Conservation (phyloP, 2,329 filamentous ascomycete species). For the Helicocarpus griseus region DNA sequence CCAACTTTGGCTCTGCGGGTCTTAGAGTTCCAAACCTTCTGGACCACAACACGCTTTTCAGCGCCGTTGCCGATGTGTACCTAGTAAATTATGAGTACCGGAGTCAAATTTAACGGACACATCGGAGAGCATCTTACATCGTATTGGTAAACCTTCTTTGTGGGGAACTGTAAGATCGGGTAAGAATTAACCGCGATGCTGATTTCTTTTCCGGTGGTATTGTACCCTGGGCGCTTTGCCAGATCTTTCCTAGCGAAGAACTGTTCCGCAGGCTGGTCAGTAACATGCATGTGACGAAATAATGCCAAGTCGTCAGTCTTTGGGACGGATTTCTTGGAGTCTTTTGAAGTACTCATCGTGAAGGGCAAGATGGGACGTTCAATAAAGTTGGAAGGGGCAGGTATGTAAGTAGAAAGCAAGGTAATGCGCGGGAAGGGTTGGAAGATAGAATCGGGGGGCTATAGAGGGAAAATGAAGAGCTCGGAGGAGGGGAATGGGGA, state of each 20-base stretch:
- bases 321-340: background rate
- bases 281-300: conserved; percentile 8
- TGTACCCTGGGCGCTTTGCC: conserved; percentile 46
- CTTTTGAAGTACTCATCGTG: conserved; percentile 1
- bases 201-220: conserved; percentile 47
- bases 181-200: conserved; percentile 63
- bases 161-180: conserved; percentile 52
- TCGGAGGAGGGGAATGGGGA: conserved; percentile 5
- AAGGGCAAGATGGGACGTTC: background rate
- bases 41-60: conserved; percentile 57
- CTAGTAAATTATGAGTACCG: conserved; percentile 32
- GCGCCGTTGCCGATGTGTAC: conserved; percentile 54
- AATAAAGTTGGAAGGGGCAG: background rate
- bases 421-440: background rate
- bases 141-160: conserved; percentile 64
- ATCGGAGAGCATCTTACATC: conserved; percentile 52
- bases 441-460: background rate
- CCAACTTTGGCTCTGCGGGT: conserved; percentile 48
- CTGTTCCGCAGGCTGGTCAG: conserved; percentile 11
- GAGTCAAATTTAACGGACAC: background rate
- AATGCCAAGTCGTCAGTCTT: conserved; percentile 1
- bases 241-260: conserved; percentile 19
- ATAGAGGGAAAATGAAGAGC: no score
- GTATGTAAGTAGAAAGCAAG: background rate
- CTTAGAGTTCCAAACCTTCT: conserved; percentile 65